Conservation (phyloP, 345 rosid species). For the Lumnitzera racemosa region DNA sequence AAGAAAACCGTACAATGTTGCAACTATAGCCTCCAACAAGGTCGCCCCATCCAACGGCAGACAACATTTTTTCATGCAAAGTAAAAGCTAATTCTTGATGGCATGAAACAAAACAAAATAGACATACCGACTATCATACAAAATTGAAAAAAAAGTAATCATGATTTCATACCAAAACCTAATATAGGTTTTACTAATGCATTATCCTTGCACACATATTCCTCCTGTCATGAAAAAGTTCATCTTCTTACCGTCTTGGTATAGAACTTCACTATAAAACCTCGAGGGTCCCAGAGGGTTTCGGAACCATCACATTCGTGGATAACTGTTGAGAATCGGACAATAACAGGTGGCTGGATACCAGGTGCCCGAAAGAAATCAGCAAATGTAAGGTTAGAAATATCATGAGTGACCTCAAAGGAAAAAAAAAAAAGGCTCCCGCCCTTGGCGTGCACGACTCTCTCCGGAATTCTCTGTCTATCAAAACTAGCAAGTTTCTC, state of each 20-base stretch:
- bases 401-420: conserved; percentile 73
- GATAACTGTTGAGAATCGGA: conserved; percentile 91
- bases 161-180: no score
- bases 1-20: no score
- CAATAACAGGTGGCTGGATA: conserved; percentile 84
- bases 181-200: no score
- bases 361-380: conserved; percentile 90
- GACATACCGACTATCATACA: no score
- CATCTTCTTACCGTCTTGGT: conserved; percentile 60
- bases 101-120: no score
- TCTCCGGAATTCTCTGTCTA: conserved; percentile 86
- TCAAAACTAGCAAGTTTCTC: conserved; percentile 86
- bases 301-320: conserved; percentile 98
- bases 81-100: no score
- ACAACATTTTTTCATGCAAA: no score
- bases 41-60: no score
- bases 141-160: no score
- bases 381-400: conserved; percentile 68
- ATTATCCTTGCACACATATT: no score
- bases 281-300: conserved; percentile 89
- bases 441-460: conserved; percentile 91
- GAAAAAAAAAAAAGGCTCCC: conserved; percentile 42
- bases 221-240: not conserved
- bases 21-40: no score
- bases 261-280: conserved; percentile 89